phyloP scores from a whole-genome alignment of 148 eudicot species.

The Rhododendron ferrugineum region DNA sequence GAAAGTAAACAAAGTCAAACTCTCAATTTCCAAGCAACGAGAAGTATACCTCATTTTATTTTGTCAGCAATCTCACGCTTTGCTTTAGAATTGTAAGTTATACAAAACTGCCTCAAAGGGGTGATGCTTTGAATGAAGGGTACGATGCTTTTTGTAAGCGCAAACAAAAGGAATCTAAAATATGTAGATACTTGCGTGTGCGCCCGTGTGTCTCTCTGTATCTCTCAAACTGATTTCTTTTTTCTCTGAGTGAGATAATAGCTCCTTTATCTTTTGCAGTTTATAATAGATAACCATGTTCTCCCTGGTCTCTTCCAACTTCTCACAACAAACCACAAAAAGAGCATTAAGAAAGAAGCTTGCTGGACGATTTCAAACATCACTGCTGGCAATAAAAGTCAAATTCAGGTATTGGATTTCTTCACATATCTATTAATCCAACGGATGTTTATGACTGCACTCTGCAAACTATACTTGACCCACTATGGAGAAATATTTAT shows the following conservation, averaged over 20 bases:
- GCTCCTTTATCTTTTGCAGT: conserved; percentile 31
- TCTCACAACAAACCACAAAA: conserved; percentile 62
- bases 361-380: conserved; percentile 88
- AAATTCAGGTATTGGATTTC: conserved; percentile 59
- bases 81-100: neutral
- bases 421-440: neutral
- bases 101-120: neutral
- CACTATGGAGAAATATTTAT: neutral
- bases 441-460: neutral
- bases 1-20: neutral
- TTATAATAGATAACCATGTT: conserved; percentile 62
- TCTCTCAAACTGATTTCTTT: neutral
- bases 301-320: conserved; percentile 63
- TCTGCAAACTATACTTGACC: neutral
- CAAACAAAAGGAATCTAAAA: neutral
- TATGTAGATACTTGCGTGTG: neutral
- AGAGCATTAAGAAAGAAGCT: conserved; percentile 79
- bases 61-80: neutral
- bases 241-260: neutral
- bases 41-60: neutral
- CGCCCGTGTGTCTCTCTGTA: neutral
- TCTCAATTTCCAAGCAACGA: neutral
- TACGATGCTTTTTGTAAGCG: neutral
- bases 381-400: conserved; percentile 71
- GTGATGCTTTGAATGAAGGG: neutral